Evolutionary conservation across 2,329 filamentous ascomycete genomes (phyloP).

Genomic region (Colletotrichum truncatum): DNA sequence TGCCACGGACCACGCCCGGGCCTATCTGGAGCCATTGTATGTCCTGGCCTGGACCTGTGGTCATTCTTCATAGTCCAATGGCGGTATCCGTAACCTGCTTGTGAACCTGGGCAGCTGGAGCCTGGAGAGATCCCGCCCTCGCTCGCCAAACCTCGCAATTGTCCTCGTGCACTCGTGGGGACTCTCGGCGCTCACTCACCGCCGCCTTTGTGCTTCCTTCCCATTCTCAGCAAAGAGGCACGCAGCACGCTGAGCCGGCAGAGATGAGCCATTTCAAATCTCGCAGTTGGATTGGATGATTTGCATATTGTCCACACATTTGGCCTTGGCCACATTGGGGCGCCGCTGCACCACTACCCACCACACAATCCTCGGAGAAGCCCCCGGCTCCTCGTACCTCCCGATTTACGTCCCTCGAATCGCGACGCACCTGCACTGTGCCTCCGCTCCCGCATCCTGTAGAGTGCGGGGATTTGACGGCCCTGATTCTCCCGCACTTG

Average conservation of each 20-base stretch:
- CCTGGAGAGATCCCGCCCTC: slow-evolving; percentile 7
- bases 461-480: slow-evolving; percentile 30
- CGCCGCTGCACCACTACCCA: slow-evolving; percentile 21
- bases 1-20: slow-evolving; percentile 23
- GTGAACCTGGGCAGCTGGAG: slow-evolving; percentile 15
- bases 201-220: slow-evolving; percentile 20
- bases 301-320: background rate
- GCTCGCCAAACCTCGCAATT: slow-evolving; percentile 14
- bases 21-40: slow-evolving; percentile 12
- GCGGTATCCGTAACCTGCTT: background rate
- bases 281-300: slow-evolving; percentile 15
- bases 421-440: slow-evolving; percentile 17
- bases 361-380: slow-evolving; percentile 12
- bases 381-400: slow-evolving; percentile 14
- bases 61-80: background rate
- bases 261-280: slow-evolving; percentile 23
- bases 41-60: background rate
- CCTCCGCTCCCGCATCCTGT: slow-evolving; percentile 29
- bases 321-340: background rate
- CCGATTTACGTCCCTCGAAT: slow-evolving; percentile 18
- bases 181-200: slow-evolving; percentile 29
- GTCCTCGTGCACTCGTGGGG: slow-evolving; percentile 29
- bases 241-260: slow-evolving; percentile 9
- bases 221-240: slow-evolving; percentile 6
- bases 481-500: slow-evolving; percentile 28